A percentile compares a stretch with the other conserved stretches of the same genome.
These are phyloP conservation scores for Penicillium digitatum DNA, from an alignment of 2,329 filamentous ascomycete genomes.

Conservation along the genomic window DNA sequence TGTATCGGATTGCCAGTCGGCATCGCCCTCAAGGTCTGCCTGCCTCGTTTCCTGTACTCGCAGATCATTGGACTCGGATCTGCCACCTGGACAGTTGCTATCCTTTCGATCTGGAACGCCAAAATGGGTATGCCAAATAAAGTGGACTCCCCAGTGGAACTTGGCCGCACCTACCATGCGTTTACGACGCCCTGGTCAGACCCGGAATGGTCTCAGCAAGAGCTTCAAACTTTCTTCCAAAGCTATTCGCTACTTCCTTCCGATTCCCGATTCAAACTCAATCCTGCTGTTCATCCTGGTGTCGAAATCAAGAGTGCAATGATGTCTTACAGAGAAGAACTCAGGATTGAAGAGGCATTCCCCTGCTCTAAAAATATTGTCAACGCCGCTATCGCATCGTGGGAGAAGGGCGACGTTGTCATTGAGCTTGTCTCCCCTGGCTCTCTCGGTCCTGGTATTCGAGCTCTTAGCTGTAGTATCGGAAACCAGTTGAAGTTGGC, in stretches of 20 bases:
- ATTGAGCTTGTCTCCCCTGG: constrained; percentile 36
- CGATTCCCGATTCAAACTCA: constrained; percentile 43
- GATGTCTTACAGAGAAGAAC: constrained; percentile 36
- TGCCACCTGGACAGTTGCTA: constrained; percentile 51
- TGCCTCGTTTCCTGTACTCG: constrained; percentile 43
- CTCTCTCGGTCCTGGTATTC: constrained; percentile 34
- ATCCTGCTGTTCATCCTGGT: constrained; percentile 42
- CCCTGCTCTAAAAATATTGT: constrained; percentile 38
- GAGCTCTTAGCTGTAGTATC: constrained; percentile 33
- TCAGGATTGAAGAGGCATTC: constrained; percentile 44
- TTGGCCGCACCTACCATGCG: constrained; percentile 41
- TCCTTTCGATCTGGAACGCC: constrained; percentile 48
- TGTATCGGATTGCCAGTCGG: constrained; percentile 48
- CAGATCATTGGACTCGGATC: constrained; percentile 48
- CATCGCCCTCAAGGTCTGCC: constrained; percentile 41
- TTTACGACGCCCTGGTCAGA: constrained; percentile 45
- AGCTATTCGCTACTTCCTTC: constrained; percentile 40
- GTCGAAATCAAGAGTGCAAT: constrained; percentile 44
- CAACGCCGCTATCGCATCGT: constrained; percentile 32
- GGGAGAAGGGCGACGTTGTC: constrained; percentile 30
- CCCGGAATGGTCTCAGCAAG: constrained; percentile 49
- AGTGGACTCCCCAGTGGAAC: constrained; percentile 33
- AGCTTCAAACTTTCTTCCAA: constrained; percentile 48
- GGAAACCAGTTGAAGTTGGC: constrained; percentile 27
- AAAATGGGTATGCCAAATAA: constrained; percentile 48